Percentiles rank a stretch among this genome's conserved stretches.
phyloP scores from a whole-genome alignment of 2,329 filamentous ascomycete species.

The Corynespora cassiicola region DNA sequence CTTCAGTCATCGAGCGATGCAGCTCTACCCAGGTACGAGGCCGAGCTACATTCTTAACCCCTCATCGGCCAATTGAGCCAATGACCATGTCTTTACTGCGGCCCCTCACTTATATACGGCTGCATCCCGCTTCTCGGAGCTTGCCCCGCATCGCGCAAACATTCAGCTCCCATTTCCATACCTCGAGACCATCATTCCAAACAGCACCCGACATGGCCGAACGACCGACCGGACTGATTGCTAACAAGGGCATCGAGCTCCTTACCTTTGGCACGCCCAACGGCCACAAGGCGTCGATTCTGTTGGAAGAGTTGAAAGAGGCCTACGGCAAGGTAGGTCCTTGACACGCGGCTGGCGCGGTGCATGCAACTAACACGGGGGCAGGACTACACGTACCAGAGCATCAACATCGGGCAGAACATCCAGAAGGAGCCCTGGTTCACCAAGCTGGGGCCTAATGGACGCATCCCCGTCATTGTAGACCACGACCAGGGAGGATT shows the following conservation, averaged over 20 bases:
- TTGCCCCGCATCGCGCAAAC: conserved; percentile 15
- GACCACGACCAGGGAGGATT: conserved; percentile 69
- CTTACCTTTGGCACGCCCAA: conserved; percentile 62
- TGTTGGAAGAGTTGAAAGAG: conserved; percentile 72
- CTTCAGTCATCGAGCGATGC: background rate
- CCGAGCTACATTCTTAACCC: too few relatives aligned
- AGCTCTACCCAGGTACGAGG: conserved; percentile 19
- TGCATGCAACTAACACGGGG: background rate
- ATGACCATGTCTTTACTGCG: conserved; percentile 28
- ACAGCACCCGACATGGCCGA: conserved; percentile 30
- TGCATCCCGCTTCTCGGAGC: conserved; percentile 17
- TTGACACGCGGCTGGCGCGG: background rate
- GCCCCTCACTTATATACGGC: conserved; percentile 19
- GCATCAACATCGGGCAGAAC: conserved; percentile 65
- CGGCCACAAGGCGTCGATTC: conserved; percentile 63
- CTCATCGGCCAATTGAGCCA: conserved; percentile 23
- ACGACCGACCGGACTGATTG: conserved; percentile 63
- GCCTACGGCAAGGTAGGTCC: conserved; percentile 57
- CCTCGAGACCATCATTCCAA: conserved; percentile 19
- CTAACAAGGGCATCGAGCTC: conserved; percentile 69
- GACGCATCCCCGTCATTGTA: conserved; percentile 69
- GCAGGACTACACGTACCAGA: conserved; percentile 65
- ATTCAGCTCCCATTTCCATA: conserved; percentile 25
- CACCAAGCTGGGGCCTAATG: conserved; percentile 68
- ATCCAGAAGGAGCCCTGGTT: conserved; percentile 74